Evolutionary conservation across 257 asterid genomes (phyloP), one percentile per base, ranked within the genome.

Genomic region (Coffea canephora): DNA sequence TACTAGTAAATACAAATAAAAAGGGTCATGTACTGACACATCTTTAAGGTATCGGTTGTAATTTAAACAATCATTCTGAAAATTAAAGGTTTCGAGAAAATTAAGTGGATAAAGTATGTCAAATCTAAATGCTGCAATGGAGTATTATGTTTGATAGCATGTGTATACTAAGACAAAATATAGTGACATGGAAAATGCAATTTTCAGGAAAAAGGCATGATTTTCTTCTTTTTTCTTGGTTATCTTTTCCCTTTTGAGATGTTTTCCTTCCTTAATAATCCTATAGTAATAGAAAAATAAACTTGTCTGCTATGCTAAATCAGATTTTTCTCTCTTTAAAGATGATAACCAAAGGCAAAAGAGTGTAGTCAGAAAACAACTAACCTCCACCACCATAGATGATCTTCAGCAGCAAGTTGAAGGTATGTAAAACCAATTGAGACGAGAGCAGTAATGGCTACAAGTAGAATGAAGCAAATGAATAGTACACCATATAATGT

Each of bases 351-450:
- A 13, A 2, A 52, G 57, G 57, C 57, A 52, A 3, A 52, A 52
- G 57, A 52, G 4, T 52, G 18, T 13, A 52, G 52, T 48, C 57
- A 16, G 13, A 75, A 59, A 55, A 82, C 87, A 39, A 84, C 69
- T 16, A 83, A 81, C 84, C 84, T 81, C 84, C 84, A 81, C 84
- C 84, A 81, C 84, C 84, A 81, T n/a, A 61, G 67, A 61, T 81
- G 81, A 71, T 81, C 78, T 77, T 81, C 84, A 12, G 75, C 74
- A n/a, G 81, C 78, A 23, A 81, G 84, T 68, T 81, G 84, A 66
- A 81, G 39, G 80, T 81, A 81, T n/a, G 84, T 77, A 74, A 81
- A n/a, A 39, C 74, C 78, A 65, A 81, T 59, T 6, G 81, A 69
- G 69, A 81, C 46, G 34, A 82, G 69, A 54, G 83, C 75, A 11